A percentile compares a stretch with the other conserved stretches of the same genome.
Conservation (phyloP, 2,329 filamentous ascomycete genomes). For the Ophiostoma piceae region DNA sequence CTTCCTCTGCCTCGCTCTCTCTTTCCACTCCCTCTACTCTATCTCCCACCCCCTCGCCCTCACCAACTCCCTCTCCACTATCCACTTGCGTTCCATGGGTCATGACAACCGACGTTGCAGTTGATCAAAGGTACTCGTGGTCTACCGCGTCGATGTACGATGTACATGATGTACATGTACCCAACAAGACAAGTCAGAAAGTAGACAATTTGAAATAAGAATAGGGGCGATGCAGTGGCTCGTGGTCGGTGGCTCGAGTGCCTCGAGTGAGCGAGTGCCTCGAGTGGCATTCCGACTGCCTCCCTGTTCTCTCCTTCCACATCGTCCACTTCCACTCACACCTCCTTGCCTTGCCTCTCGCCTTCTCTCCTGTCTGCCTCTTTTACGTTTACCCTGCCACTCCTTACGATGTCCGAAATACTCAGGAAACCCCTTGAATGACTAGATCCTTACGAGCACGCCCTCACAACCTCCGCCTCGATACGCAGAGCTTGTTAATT, state of each 20-base stretch:
- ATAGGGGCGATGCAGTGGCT: not conserved
- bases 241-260: not conserved
- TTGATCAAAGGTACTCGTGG: conserved; percentile 7
- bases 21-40: not conserved
- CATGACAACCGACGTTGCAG: conserved; percentile 8
- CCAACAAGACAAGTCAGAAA: not conserved
- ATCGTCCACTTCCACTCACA: conserved; percentile 5
- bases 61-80: not conserved
- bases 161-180: conserved; percentile 8
- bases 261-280: not conserved
- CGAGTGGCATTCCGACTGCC: not conserved
- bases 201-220: conserved; percentile 5
- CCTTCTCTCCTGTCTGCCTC: not conserved
- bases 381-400: not conserved
- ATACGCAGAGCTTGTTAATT: not conserved
- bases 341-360: not conserved
- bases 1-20: not conserved
- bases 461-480: not conserved
- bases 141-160: not conserved
- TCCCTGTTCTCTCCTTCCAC: not conserved
- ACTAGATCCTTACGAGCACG: not conserved
- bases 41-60: not conserved
- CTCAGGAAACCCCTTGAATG: not conserved
- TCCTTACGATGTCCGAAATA: no score
- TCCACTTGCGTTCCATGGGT: conserved; percentile 6